Evolutionary conservation across 371 early-diverging fungal species (phyloP), one percentile per base, ranked within the genome.

Genomic region (Cokeromyces recurvatus): DNA sequence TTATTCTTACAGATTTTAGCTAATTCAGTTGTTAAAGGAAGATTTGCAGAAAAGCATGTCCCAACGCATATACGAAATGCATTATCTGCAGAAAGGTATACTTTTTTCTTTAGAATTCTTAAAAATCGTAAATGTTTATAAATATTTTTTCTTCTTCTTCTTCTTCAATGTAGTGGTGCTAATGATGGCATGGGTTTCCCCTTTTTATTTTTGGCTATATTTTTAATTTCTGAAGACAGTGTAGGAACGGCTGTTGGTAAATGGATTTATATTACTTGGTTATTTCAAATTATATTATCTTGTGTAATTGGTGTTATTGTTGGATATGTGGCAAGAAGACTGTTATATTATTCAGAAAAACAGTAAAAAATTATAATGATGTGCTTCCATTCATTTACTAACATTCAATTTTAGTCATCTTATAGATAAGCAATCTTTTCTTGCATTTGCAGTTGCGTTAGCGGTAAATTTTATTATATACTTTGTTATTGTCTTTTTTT

Each of bases 21-120:
- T 42, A 94, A 92, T 75, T 87, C 92, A 14, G 90, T 98, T 7
- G 86, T 98, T 22, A 93, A 92, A 63, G 97, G 99, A 19, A 79
- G 85, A 36, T 97, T 95, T 79, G 97, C 99, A 9, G 93, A 92
- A 58, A 84, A 84, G 50, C 85, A 95, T 55, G 90, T 99, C 16
- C 92, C 96, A 0, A 62, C 77, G 19, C 71, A 88, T 46, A 77
- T 97, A n/a, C 86, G 97, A 43, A 74, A 92, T 59, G 71, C 97
- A 10, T 62, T 99, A 17, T 85, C 92, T 0, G 91, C 91, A 14
- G 99, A 99, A 66, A 82, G 78, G 76, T 77, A 64, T 40, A 25
- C 24, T 27, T 12, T 16, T 32, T 9, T 6, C 4, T n/a, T 14
- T 4, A 34, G 29, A 11, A 11, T 8, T 8, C 8, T 5, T 29